Evolutionary conservation across 768 basidiomycete species (phyloP).

Genomic region (Suillus sp.): DNA sequence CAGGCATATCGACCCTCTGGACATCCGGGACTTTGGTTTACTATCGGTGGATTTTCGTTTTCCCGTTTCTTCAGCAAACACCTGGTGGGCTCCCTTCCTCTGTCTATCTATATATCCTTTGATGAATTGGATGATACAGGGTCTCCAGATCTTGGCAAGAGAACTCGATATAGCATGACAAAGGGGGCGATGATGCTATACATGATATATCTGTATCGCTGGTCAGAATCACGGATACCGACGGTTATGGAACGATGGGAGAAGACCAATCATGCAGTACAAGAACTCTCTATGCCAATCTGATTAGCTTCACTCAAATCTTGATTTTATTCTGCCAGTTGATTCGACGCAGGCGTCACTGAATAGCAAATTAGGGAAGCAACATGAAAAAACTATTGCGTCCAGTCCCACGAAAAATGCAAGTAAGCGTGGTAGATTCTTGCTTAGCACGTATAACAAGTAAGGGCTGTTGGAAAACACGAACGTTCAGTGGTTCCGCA

Average conservation of each 20-base stretch:
- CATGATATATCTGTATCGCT: not conserved
- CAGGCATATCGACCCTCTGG: constrained; percentile 1
- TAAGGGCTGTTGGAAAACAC: too few relatives aligned
- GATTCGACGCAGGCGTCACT: too few relatives aligned
- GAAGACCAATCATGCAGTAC: constrained; percentile 67
- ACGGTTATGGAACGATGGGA: constrained; percentile 59
- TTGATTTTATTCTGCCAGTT: too few relatives aligned
- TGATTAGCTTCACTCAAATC: constrained; percentile 41
- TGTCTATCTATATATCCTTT: not conserved
- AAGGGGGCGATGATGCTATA: too few relatives aligned
- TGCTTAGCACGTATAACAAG: too few relatives aligned
- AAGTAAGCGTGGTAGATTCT: too few relatives aligned
- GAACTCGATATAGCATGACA: constrained; percentile 1
- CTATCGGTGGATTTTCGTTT: not conserved
- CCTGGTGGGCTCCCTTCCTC: not conserved
- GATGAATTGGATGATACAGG: not conserved
- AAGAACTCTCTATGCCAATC: constrained; percentile 74
- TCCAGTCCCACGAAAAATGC: too few relatives aligned
- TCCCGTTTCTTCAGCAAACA: constrained; percentile 2
- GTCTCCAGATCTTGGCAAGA: not conserved
- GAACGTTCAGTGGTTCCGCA: too few relatives aligned
- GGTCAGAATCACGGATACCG: not conserved
- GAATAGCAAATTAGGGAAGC: too few relatives aligned
- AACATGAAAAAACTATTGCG: too few relatives aligned
- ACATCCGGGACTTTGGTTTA: constrained; percentile 1